phyloP scores from a whole-genome alignment of 1,284 basidiomycete genomes.

The Psilocybe mexicana region DNA sequence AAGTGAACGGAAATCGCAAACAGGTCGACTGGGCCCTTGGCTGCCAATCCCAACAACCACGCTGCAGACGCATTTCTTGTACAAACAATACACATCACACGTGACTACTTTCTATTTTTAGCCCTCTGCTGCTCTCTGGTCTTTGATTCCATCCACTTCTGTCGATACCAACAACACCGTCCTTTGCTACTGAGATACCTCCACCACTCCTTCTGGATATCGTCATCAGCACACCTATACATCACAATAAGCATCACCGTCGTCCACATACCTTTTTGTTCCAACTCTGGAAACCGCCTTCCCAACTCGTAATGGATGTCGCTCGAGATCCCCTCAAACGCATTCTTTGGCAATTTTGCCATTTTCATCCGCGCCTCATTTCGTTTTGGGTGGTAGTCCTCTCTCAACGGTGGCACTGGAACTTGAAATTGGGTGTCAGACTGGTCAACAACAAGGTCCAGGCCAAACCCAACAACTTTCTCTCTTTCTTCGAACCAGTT shows the following conservation, averaged over 20 bases:
- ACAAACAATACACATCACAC: conserved; percentile 32
- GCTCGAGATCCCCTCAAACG: neutral
- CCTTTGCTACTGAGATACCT: too few relatives aligned
- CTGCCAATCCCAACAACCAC: conserved; percentile 30
- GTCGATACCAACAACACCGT: too few relatives aligned
- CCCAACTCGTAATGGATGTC: conserved; percentile 5
- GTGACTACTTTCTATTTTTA: conserved; percentile 11
- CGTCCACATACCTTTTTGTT: neutral
- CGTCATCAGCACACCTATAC: neutral
- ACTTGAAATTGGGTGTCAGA: neutral
- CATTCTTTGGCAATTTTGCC: neutral
- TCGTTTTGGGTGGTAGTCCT: neutral
- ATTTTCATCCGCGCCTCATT: conserved; percentile 1
- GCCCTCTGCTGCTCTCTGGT: too few relatives aligned
- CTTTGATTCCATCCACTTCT: too few relatives aligned
- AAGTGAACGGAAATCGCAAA: conserved; percentile 5
- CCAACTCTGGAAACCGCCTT: conserved; percentile 3
- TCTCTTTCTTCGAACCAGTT: conserved; percentile 3
- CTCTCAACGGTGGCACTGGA: neutral
- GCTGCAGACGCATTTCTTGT: conserved; percentile 39
- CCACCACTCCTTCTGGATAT: neutral
- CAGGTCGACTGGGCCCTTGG: conserved; percentile 16
- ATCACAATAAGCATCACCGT: too few relatives aligned
- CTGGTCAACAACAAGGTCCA: neutral
- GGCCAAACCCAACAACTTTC: neutral